A percentile compares a stretch with the other conserved stretches of the same genome.
Conservation (phyloP, 2,329 filamentous ascomycete species). For the Calonectria hongkongensis region DNA sequence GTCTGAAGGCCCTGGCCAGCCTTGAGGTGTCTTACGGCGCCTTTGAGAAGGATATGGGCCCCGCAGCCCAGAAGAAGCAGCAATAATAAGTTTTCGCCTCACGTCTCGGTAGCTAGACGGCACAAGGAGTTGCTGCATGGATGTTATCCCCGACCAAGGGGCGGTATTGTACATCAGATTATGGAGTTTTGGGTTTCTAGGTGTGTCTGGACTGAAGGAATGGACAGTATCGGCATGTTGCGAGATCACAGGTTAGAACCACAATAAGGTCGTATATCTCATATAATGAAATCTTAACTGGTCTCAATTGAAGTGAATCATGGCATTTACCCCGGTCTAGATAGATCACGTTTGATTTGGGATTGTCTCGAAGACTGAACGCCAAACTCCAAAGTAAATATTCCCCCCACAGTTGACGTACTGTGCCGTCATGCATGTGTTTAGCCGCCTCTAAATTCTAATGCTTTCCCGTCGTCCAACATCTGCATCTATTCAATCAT, state of each 20-base stretch:
- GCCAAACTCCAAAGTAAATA: constrained; percentile 52
- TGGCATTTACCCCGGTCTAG: constrained; percentile 39
- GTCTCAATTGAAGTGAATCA: constrained; percentile 34
- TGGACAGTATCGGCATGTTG: constrained; percentile 50
- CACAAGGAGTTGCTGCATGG: constrained; percentile 40
- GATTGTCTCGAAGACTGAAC: constrained; percentile 47
- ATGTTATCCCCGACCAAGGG: constrained; percentile 36
- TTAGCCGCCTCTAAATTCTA: not conserved
- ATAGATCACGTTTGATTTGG: constrained; percentile 30
- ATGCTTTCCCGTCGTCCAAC: not conserved
- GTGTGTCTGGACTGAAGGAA: constrained; percentile 51
- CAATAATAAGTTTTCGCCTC: constrained; percentile 52
- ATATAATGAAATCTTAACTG: constrained; percentile 26
- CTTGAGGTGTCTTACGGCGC: constrained; percentile 94
- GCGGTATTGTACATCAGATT: constrained; percentile 56
- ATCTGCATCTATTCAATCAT: not conserved
- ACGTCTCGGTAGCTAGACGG: constrained; percentile 23
- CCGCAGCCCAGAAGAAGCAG: constrained; percentile 88
- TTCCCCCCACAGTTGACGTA: constrained; percentile 1
- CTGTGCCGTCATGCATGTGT: constrained; percentile 18
- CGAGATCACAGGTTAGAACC: constrained; percentile 47
- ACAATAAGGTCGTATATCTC: constrained; percentile 41
- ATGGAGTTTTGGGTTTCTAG: constrained; percentile 55
- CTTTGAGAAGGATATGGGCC: constrained; percentile 97
- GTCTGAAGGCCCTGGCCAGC: constrained; percentile 83